Evolutionary conservation across 2,329 filamentous ascomycete species (phyloP).

Genomic region (Escovopsis sp.): DNA sequence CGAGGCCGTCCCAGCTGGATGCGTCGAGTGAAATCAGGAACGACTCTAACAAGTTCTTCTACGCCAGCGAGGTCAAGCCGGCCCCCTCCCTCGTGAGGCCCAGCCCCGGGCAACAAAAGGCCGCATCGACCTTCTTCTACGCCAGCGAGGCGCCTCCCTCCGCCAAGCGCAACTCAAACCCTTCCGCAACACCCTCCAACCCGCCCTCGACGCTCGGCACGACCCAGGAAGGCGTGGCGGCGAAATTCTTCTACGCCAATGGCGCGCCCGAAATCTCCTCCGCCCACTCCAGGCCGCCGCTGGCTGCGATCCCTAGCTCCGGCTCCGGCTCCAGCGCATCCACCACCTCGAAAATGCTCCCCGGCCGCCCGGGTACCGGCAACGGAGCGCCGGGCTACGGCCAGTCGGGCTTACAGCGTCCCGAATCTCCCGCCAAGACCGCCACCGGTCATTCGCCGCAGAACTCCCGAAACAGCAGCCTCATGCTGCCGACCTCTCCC

Average conservation of each 20-base stretch:
- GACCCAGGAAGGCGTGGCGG: constrained; percentile 23
- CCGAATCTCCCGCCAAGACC: constrained; percentile 37
- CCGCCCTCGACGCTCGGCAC: constrained; percentile 19
- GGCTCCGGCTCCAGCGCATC: constrained; percentile 32
- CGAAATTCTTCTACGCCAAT: constrained; percentile 68
- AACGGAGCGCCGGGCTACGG: constrained; percentile 11
- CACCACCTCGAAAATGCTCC: constrained; percentile 26
- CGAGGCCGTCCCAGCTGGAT: constrained; percentile 7
- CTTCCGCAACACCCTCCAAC: constrained; percentile 15
- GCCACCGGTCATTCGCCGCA: constrained; percentile 7
- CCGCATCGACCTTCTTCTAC: constrained; percentile 37
- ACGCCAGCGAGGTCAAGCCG: constrained; percentile 62
- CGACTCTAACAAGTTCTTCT: constrained; percentile 61
- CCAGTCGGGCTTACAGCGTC: constrained; percentile 21
- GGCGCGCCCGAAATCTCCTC: constrained; percentile 35
- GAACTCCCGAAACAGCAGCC: constrained; percentile 7
- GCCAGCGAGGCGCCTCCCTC: constrained; percentile 34
- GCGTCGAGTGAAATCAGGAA: constrained; percentile 13
- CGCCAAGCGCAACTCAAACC: constrained; percentile 20
- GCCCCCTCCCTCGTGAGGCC: constrained; percentile 15
- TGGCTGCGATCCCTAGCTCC: constrained; percentile 19
- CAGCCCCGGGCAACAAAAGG: constrained; percentile 23
- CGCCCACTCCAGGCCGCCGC: not conserved
- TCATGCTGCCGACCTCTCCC: constrained; percentile 11
- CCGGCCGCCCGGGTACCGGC: constrained; percentile 24